A percentile compares a stretch with the other conserved stretches of the same genome.
phyloP scores from a whole-genome alignment of 116 monocot species.

The Trichopus zeylanicus region DNA sequence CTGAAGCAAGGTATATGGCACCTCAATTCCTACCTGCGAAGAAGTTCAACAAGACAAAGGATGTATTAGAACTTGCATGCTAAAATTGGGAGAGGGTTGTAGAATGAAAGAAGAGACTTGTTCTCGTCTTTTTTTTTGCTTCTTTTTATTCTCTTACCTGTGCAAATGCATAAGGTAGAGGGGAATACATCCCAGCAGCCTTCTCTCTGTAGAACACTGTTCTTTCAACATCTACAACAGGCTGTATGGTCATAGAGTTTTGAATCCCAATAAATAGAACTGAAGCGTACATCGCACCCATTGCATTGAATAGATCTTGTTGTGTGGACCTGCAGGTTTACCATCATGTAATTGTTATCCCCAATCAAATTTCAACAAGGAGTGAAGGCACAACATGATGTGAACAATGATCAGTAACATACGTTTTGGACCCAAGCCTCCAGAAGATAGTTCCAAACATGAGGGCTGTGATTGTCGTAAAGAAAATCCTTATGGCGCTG shows the following conservation, averaged over 20 bases:
- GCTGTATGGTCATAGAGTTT: constrained; percentile 28
- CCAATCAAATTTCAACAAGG: no score
- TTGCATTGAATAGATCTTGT: constrained; percentile 34
- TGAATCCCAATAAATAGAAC: constrained; percentile 36
- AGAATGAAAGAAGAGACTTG: no score
- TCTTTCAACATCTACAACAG: constrained; percentile 28
- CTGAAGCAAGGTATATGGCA: constrained; percentile 31
- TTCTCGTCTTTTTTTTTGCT: background rate
- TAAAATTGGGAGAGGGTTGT: no score
- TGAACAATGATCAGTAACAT: constrained; percentile 1
- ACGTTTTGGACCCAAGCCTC: constrained; percentile 40
- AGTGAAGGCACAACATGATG: no score
- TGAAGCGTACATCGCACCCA: constrained; percentile 32
- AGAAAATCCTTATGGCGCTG: constrained; percentile 35
- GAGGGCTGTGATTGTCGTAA: constrained; percentile 36
- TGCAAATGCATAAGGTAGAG: constrained; percentile 28
- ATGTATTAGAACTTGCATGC: no score
- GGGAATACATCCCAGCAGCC: constrained; percentile 38
- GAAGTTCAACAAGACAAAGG: background rate
- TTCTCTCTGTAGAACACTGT: constrained; percentile 39
- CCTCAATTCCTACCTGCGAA: constrained; percentile 31
- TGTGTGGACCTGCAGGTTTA: constrained; percentile 6
- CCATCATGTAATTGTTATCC: no score
- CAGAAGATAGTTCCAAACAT: constrained; percentile 62
- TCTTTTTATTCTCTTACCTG: constrained; percentile 12